phyloP scores from a whole-genome alignment of 352 stramenopile species.

The Globisporangium orthogonon region DNA sequence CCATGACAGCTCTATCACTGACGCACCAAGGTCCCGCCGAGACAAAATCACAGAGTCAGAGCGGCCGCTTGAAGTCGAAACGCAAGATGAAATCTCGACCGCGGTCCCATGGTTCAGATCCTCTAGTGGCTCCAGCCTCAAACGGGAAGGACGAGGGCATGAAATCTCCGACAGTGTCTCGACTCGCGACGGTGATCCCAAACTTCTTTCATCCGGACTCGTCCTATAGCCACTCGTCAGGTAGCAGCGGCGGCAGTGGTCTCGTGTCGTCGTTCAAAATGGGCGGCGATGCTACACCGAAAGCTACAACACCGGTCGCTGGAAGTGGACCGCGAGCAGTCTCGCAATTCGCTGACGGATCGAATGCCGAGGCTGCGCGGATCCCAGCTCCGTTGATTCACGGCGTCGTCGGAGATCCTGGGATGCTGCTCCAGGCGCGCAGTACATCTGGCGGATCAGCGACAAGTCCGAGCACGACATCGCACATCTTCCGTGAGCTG shows the following conservation, averaged over 20 bases:
- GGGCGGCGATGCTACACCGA: background rate
- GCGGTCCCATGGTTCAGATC: slow-evolving; percentile 13
- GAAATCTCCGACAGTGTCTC: slow-evolving; percentile 15
- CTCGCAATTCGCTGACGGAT: background rate
- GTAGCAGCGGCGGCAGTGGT: background rate
- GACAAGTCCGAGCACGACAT: slow-evolving; percentile 28
- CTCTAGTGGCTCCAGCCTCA: background rate
- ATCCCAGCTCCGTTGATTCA: slow-evolving; percentile 10
- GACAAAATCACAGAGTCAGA: background rate
- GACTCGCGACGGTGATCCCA: slow-evolving; percentile 15
- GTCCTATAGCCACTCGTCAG: background rate
- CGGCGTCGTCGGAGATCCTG: slow-evolving; percentile 17
- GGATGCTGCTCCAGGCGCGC: slow-evolving; percentile 15
- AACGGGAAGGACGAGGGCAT: slow-evolving; percentile 1
- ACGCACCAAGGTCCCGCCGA: background rate
- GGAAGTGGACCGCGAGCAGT: background rate
- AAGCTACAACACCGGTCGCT: background rate
- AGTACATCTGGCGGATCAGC: slow-evolving; percentile 17
- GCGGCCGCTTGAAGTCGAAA: slow-evolving; percentile 7
- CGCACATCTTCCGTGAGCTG: slow-evolving; percentile 67
- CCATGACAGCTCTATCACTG: background rate
- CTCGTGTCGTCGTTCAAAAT: background rate
- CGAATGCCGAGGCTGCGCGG: slow-evolving; percentile 1
- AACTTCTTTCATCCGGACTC: slow-evolving; percentile 44
- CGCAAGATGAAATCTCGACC: slow-evolving; percentile 8